Evolutionary conservation across 345 rosid genomes (phyloP), one percentile per base, ranked within the genome.

Genomic region (Geranium brycei): DNA sequence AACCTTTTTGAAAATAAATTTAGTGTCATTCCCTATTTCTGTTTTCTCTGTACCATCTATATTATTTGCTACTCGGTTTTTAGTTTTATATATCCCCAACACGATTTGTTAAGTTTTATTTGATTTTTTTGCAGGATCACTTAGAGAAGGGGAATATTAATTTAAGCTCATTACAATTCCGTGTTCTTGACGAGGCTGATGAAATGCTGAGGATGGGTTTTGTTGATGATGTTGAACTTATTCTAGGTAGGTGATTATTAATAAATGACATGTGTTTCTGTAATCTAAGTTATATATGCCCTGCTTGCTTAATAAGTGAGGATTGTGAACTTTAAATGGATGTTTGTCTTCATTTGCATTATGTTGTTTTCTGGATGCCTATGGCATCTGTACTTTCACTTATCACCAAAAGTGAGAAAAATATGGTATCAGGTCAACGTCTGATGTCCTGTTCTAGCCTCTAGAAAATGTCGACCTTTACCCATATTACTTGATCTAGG

Each of bases 161-260:
- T 58, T 66, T 95, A 1, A 79, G 86, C 65, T 76, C 71, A 10
- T 75, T 95, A 31, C 84, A 82, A 70, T 95, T 91, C 71, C 89
- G 97, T 64, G 96, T 95, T 28, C 99, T 95, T 67, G 97, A 95
- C 59, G 97, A 95, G 78, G 96, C 97, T 69, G 99, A 95, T 77
- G 99, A 95, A 72, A 95, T 95, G 99, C 72, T 95, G 71, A 83
- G 88, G 70, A 88, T 95, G 96, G 99, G 99, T 31, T 95, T 95
- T 75, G 99, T 90, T 65, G 99, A 91, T 38, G 96, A 88, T 77
- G 96, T 95, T 59, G 95, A 95, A 71, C 85, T 91, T 64, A 95
- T 95, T 69, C 85, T 95, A 67, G 91, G 99, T 90, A 70, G 64
- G 73, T 68, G 7, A 51, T 19, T 15, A 4, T 23, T 0, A 51